Percentiles rank a stretch among this genome's conserved stretches.
These are phyloP conservation scores for Hemisphaericaspora subhashii DNA, from an alignment of 1,139 yeast species.

Conservation along the genomic window DNA sequence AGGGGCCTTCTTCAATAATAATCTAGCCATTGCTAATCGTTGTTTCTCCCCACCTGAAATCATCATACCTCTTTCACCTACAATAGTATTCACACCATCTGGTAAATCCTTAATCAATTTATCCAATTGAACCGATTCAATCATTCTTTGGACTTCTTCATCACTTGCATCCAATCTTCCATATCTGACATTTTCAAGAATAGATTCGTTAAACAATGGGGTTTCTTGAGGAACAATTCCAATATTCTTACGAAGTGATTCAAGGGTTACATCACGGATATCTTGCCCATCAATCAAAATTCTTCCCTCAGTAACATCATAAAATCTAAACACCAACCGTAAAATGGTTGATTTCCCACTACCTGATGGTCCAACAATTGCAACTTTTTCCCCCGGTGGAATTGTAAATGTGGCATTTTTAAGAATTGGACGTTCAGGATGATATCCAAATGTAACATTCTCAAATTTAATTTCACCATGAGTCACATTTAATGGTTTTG, in stretches of 20 bases:
- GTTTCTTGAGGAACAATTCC: constrained; percentile 99
- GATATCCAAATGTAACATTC: constrained; percentile 91
- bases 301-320: constrained; percentile 77
- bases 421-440: constrained; percentile 82
- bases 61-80: constrained; percentile 99
- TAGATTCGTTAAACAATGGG: constrained; percentile 89
- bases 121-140: constrained; percentile 69
- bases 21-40: constrained; percentile 88
- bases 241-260: constrained; percentile 67
- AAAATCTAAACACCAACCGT: constrained; percentile 82
- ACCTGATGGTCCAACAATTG: constrained; percentile 94
- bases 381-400: constrained; percentile 89
- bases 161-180: constrained; percentile 77
- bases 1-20: constrained; percentile 79
- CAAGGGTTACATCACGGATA: constrained; percentile 70
- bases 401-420: constrained; percentile 78
- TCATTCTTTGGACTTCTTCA: constrained; percentile 65
- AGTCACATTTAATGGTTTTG: constrained; percentile 27
- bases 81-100: constrained; percentile 79
- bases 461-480: constrained; percentile 82
- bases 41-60: constrained; percentile 98
- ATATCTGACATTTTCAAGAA: constrained; percentile 82
- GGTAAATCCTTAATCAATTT: constrained; percentile 70
- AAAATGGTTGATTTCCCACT: constrained; percentile 92
- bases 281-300: constrained; percentile 90